These are phyloP conservation scores for Mortierella sp. DNA, from an alignment of 371 early-diverging fungal genomes.

Conservation along the genomic window DNA sequence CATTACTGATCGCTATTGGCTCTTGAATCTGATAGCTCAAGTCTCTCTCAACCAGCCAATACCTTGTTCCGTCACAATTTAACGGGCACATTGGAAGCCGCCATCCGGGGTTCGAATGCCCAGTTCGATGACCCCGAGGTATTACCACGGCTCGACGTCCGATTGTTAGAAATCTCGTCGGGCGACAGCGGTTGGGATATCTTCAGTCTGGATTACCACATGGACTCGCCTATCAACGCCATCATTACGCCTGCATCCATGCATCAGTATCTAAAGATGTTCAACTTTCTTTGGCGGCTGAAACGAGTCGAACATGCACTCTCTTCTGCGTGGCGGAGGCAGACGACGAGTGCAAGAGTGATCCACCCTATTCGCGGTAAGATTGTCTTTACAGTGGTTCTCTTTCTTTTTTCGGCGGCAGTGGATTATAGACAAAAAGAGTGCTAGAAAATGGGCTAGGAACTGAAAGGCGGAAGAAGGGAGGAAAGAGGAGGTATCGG, in stretches of 20 bases:
- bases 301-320: constrained; percentile 89
- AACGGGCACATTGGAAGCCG: constrained; percentile 85
- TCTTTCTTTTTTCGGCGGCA: neutral
- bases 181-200: constrained; percentile 93
- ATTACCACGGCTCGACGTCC: constrained; percentile 80
- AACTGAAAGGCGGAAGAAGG: too few species aligned
- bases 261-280: constrained; percentile 84
- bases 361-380: constrained; percentile 58
- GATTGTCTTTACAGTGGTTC: neutral
- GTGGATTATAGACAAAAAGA: neutral
- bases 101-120: constrained; percentile 91
- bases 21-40: constrained; percentile 51
- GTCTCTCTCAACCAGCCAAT: constrained; percentile 78
- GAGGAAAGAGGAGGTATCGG: too few species aligned
- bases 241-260: constrained; percentile 81
- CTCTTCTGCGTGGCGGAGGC: constrained; percentile 80
- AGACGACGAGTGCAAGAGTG: constrained; percentile 73
- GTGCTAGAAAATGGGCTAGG: too few species aligned
- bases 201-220: constrained; percentile 87
- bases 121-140: constrained; percentile 88
- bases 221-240: constrained; percentile 87
- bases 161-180: constrained; percentile 69
- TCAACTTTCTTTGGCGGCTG: constrained; percentile 89
- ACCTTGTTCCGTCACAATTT: constrained; percentile 89
- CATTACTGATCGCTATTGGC: neutral